Base-by-base conservation (phyloP, 495 filamentous ascomycete genomes). In the Lepidopterella palustris region DNA sequence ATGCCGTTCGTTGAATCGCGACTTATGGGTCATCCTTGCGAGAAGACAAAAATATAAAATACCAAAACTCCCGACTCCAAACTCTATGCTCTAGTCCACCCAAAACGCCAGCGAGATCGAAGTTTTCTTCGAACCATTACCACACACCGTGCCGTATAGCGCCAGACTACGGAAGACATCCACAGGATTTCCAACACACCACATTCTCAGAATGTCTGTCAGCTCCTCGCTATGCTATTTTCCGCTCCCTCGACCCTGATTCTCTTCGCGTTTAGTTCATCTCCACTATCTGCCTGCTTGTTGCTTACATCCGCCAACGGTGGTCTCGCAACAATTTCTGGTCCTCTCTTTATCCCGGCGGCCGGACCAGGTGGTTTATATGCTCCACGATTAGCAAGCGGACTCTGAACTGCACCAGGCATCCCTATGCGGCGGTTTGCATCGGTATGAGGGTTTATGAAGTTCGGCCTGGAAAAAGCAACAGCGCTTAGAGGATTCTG, bases 391-490 rank as follows among this genome's bases (percentile, higher is more conserved):
- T 86, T 87, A 26, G 71, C 75, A 24, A 83, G 67, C 9, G 83
- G 83, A 68, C 81, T 84, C 24, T 77, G 74, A 28, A 62, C 67
- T 10, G 29, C 55, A n/a, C 70, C 77, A 8, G 90, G 89, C 52
- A 85, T 87, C 2, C 90, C 90, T 49, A 96, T 87, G 60, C 83
- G 80, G 31, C 89, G 78, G 54, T 83, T 74, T 42, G 82, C 71
- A 61, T 90, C 87, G 4, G 85, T 65, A 42, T 85, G 79, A 5
- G 89, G 88, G 65, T 91, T 92, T 55, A 88, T 70, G 51, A 86
- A 82, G 65, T 86, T 84, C 52, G 61, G 74, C 47, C 62, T 72
- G 50, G 59, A 73, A 69, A 24, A 70, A 63, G 55, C 60, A 63
- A 15, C n/a, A 55, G 49, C 25, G 32, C 59, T 51, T 23, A 28